A percentile compares a stretch with the other conserved stretches of the same genome.
Conservation (phyloP, 176 grass and related monocot species). For the Saccharum officinarum region DNA sequence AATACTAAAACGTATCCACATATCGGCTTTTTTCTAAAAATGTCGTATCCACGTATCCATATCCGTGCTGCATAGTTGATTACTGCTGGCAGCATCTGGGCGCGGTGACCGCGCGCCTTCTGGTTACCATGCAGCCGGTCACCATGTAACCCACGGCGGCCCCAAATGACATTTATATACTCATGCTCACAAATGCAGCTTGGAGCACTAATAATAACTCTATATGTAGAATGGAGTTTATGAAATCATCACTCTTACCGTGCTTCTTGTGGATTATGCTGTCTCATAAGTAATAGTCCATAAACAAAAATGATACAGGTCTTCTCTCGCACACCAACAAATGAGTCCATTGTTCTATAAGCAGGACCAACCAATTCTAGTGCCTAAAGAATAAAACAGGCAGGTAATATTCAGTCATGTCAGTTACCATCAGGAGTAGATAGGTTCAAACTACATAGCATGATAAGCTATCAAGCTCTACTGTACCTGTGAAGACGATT, state of each 20-base stretch:
- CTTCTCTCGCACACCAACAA: conserved; percentile 92
- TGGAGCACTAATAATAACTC: not conserved
- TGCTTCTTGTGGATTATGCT: conserved; percentile 94
- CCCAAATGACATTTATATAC: no score
- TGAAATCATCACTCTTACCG: conserved; percentile 47
- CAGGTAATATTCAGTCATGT: conserved; percentile 12
- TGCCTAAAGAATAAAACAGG: conserved; percentile 47
- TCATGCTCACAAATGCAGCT: not conserved
- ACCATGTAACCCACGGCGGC: no score
- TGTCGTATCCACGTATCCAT: no score
- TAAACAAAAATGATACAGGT: conserved; percentile 97
- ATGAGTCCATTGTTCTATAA: conserved; percentile 92
- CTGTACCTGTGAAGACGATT: conserved; percentile 87
- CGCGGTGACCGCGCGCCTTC: no score
- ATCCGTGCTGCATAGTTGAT: no score
- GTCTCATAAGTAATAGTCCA: conserved; percentile 91
- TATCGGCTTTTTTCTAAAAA: no score
- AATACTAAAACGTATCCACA: no score
- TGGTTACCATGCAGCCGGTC: no score
- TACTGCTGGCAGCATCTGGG: no score
- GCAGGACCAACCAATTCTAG: conserved; percentile 90
- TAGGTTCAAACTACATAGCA: not conserved
- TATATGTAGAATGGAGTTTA: not conserved
- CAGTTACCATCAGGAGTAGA: not conserved
- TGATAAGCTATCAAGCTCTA: conserved; percentile 12